phyloP scores from a whole-genome alignment of 2,329 filamentous ascomycete species.

The Colletotrichum zoysiae region DNA sequence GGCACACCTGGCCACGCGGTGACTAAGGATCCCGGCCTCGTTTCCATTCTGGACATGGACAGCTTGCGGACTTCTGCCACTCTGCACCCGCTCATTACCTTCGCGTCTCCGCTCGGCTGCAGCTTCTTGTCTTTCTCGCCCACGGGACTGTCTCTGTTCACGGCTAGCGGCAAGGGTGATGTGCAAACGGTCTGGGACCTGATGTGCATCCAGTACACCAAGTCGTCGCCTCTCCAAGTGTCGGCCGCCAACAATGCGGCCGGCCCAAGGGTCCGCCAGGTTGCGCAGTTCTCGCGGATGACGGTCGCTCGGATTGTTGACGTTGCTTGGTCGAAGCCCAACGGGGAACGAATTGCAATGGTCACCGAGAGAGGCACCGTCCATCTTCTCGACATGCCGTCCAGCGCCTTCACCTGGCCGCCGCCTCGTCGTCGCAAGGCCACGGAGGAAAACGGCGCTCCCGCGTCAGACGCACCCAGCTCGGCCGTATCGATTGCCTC shows the following conservation, averaged over 20 bases:
- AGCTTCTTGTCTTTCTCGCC: constrained; percentile 86
- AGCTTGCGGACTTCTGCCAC: constrained; percentile 64
- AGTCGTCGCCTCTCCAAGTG: constrained; percentile 70
- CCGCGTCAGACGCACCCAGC: constrained; percentile 61
- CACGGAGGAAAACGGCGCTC: constrained; percentile 58
- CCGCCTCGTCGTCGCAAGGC: constrained; percentile 71
- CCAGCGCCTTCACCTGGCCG: constrained; percentile 88
- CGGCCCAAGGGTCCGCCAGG: constrained; percentile 78
- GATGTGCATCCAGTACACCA: constrained; percentile 73
- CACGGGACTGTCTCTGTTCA: constrained; percentile 79
- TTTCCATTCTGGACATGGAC: constrained; percentile 81
- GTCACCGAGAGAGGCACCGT: constrained; percentile 96
- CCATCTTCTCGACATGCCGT: constrained; percentile 89
- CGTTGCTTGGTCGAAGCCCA: constrained; percentile 86
- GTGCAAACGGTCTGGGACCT: constrained; percentile 86
- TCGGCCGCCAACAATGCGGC: constrained; percentile 57
- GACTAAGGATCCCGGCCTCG: constrained; percentile 76
- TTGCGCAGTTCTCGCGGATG: constrained; percentile 90
- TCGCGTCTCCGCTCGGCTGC: constrained; percentile 78
- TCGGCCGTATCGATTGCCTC: constrained; percentile 78
- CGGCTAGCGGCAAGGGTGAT: constrained; percentile 86
- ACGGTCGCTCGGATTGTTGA: constrained; percentile 93
- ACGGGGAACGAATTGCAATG: constrained; percentile 86
- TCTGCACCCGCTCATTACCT: constrained; percentile 76
- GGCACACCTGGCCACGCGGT: constrained; percentile 69